phyloP scores from a whole-genome alignment of 192 early-diverging fungal species.

The Entomortierella chlamydospora region DNA sequence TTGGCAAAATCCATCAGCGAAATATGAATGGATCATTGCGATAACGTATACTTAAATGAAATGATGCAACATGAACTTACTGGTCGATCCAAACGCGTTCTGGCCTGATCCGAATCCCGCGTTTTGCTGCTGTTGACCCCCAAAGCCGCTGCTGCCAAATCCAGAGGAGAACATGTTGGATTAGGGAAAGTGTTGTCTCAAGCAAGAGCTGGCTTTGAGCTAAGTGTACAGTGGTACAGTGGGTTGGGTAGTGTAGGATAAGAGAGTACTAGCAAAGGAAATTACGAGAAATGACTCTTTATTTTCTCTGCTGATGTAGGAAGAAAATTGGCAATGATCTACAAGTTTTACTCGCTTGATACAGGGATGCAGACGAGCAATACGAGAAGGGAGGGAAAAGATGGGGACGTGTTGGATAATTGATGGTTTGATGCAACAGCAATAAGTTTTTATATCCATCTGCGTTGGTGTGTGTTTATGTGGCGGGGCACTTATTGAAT shows the following conservation, averaged over 20 bases:
- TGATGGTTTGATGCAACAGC: neutral
- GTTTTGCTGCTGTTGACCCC: constrained; percentile 50
- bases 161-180: constrained; percentile 37
- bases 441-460: neutral
- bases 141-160: constrained; percentile 47
- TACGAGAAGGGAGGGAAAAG: neutral
- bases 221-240: neutral
- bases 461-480: neutral
- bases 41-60: too few relatives aligned
- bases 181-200: neutral
- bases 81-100: constrained; percentile 41
- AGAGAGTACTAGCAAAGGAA: neutral
- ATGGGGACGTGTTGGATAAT: neutral
- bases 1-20: neutral
- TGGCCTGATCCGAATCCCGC: constrained; percentile 42
- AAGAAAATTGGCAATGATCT: neutral
- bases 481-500: neutral
- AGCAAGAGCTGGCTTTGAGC: too few relatives aligned
- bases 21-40: neutral
- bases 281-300: neutral
- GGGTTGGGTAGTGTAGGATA: neutral
- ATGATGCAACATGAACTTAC: constrained; percentile 24
- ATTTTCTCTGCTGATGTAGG: neutral
- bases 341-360: neutral
- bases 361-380: neutral